Evolutionary conservation across 108 stramenopile species (phyloP), one percentile per base, ranked within the genome.

Genomic region (Parietichytrium sp.): DNA sequence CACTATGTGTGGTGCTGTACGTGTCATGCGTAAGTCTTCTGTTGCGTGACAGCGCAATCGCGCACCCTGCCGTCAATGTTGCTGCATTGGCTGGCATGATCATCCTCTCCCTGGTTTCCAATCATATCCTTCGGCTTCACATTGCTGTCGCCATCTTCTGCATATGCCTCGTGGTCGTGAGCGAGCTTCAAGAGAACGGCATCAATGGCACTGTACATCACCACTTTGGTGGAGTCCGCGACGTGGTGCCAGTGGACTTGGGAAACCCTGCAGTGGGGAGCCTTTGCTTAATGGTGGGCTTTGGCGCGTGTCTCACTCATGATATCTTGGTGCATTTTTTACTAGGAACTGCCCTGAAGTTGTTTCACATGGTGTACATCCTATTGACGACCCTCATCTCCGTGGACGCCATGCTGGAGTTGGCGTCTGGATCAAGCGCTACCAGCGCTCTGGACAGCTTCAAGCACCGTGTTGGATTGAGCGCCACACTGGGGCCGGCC

Each of bases 221-320:
- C n/a, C n/a, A n/a, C n/a, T n/a, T n/a, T n/a, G n/a, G n/a, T n/a
- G 42, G 38, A 1, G 61, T 33, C 61, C 33, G 36, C 42, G 20
- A 72, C 38, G 42, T 72, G 10, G 29, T 45, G 20, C 20, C n/a
- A n/a, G 61, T 72, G 61, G n/a, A n/a, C n/a, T 42, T 72, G 23
- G 61, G 61, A 12, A n/a, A n/a, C n/a, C 61, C 61, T 20, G 36
- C 20, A 23, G 61, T 33, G 38, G 61, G 36, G 38, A 72, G 61
- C 33, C 61, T 72, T 45, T 72, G 61, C 61, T 42, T 72, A 33
- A 72, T 42, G 1, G 61, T 72, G 36, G 61, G 61, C 42, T 42
- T 72, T 15, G 61, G 61, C 15, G 61, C 61, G 16, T 72, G 61
- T 20, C 61, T 72, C n/a, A 42, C 42, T 33, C 61, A 72, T 20